Percentiles rank a stretch among this genome's conserved stretches.
These are phyloP conservation scores for Chaetothyriales sp. DNA, from an alignment of 2,329 filamentous ascomycete species.

Conservation along the genomic window DNA sequence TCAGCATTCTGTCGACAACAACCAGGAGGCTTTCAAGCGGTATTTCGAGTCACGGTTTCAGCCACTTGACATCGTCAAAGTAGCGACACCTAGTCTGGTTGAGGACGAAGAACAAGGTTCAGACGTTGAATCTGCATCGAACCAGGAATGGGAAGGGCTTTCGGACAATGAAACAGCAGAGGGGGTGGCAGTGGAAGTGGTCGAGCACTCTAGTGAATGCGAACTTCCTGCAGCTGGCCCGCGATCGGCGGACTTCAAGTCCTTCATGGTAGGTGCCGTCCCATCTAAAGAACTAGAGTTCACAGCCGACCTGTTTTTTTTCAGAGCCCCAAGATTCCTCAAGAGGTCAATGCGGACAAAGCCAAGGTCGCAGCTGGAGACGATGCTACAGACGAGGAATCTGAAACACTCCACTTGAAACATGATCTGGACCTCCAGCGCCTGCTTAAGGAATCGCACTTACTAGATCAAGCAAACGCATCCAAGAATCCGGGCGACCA, in stretches of 20 bases:
- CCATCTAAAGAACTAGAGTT: constrained; percentile 4
- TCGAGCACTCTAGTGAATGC: not conserved
- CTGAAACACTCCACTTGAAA: constrained; percentile 57
- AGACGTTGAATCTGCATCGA: not conserved
- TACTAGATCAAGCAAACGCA: constrained; percentile 50
- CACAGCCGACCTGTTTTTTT: constrained; percentile 5
- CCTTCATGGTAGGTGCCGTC: constrained; percentile 53
- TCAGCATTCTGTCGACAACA: not conserved
- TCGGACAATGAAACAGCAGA: not conserved
- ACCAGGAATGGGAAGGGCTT: not conserved
- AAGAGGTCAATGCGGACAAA: constrained; percentile 3
- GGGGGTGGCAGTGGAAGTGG: not conserved
- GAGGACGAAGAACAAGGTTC: not conserved
- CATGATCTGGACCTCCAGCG: constrained; percentile 88
- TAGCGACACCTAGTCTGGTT: not conserved
- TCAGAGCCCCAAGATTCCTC: not conserved
- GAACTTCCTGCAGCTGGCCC: not conserved
- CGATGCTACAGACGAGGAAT: constrained; percentile 30
- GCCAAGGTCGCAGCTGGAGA: constrained; percentile 6
- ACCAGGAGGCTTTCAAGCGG: not conserved
- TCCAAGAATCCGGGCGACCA: constrained; percentile 53
- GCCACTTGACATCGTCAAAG: not conserved
- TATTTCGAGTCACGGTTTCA: not conserved
- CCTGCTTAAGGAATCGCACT: constrained; percentile 79
- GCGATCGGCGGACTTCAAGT: constrained; percentile 52